Base-by-base conservation (phyloP, 2,329 filamentous ascomycete genomes). In the Seiridium unicorne region DNA sequence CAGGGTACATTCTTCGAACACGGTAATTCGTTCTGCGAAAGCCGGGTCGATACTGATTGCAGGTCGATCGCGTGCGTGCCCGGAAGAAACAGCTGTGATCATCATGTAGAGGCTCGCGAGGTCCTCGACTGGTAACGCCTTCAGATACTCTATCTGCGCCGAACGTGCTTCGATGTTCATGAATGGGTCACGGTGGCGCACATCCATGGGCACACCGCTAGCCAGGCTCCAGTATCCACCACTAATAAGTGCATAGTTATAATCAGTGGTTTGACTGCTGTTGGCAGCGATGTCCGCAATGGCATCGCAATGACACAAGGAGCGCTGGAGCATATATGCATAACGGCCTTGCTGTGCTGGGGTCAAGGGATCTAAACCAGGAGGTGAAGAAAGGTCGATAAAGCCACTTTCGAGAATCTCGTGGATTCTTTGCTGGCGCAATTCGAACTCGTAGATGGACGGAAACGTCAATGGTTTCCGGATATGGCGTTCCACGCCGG, bases 221-320 rank as follows among this genome's bases (percentile, higher is more conserved):
- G 9, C 6, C 3, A 54, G 44, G 18, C 34, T 35, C 42, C 60
- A 67, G 1, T 51, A 55, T 11, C 36, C 35, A 32, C 26, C 9
- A 31, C 32, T 18, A 10, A 65, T 53, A 5, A 36, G 6, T 9
- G 13, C 4, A 42, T 65, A 66, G 42, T 53, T 59, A 4, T 58
- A 35, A 4, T 34, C 8, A 1, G 35, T 11, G 5, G 60, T 51
- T 0, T 40, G 51, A 6, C 26, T 60, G 2, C 35, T 34, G n/a
- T 68, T 65, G 9, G 67, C 66, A 1, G 67, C 68, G 8, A 72
- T 63, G 60, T 72, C 70, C 7, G 66, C 66, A 31, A 72, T 67
- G 26, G 54, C 54, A 35, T 72, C 66, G 59, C 69, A 72, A 13
- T 66, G 68, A 10, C 26, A 34, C 4, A 72, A 44, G 3, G 66